Conservation (phyloP, 1,284 basidiomycete species). For the Omphalotus olearius region DNA sequence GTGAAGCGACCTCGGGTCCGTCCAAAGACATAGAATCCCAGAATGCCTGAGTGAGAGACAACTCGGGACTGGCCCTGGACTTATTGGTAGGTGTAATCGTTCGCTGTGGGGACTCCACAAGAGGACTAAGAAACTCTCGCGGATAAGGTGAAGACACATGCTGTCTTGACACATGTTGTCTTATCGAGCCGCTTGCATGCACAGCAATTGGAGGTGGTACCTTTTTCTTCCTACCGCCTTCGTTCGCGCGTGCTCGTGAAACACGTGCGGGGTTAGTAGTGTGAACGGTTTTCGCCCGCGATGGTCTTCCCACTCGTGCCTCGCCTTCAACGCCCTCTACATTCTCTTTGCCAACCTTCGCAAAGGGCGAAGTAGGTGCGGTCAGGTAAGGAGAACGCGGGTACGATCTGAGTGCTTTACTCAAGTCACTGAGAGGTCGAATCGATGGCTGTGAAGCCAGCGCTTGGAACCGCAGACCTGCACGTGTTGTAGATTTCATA, state of each 20-base stretch:
- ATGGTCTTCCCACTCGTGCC: conserved; percentile 16
- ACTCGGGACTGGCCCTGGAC: conserved; percentile 13
- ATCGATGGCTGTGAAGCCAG: conserved; percentile 21
- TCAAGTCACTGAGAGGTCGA: conserved; percentile 22
- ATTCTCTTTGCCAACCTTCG: conserved; percentile 11
- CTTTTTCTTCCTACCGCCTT: conserved; percentile 19
- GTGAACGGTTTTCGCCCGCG: conserved; percentile 2
- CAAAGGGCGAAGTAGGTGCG: conserved; percentile 25
- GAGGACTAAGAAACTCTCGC: conserved; percentile 27
- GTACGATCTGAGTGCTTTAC: conserved; percentile 28
- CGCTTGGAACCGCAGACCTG: conserved; percentile 25
- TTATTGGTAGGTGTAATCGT: conserved; percentile 18
- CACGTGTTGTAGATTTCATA: conserved; percentile 17
- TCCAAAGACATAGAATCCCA: conserved; percentile 38
- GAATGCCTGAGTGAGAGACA: conserved; percentile 33
- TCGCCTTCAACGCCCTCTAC: conserved; percentile 15
- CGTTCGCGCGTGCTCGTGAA: conserved; percentile 7
- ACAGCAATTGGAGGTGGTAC: conserved; percentile 20
- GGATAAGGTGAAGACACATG: conserved; percentile 26
- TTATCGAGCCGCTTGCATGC: conserved; percentile 12
- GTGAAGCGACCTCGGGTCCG: conserved; percentile 11
- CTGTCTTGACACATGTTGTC: not conserved
- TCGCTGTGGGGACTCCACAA: conserved; percentile 17
- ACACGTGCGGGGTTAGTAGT: not conserved
- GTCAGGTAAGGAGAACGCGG: conserved; percentile 42